A percentile compares a stretch with the other conserved stretches of the same genome.
These are phyloP conservation scores for Fonsecaea pedrosoi DNA, from an alignment of 2,329 filamentous ascomycete genomes.

Conservation along the genomic window DNA sequence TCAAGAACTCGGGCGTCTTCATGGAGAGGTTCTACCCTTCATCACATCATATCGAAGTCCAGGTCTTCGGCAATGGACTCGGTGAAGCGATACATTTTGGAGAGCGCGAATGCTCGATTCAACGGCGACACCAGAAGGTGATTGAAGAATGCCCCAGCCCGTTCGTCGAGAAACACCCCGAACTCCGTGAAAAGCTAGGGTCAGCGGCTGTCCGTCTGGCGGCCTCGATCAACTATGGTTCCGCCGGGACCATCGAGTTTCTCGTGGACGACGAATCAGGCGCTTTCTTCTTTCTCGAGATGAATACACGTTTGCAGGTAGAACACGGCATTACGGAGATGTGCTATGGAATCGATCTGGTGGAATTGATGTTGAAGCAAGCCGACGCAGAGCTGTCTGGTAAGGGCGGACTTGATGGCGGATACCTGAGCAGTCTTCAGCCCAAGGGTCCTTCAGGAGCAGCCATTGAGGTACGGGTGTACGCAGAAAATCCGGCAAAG, in stretches of 20 bases:
- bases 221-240: constrained; percentile 70
- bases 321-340: constrained; percentile 66
- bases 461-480: constrained; percentile 62
- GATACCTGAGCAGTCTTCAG: constrained; percentile 53
- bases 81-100: constrained; percentile 83
- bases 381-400: constrained; percentile 59
- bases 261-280: constrained; percentile 83
- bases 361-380: constrained; percentile 63
- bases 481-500: constrained; percentile 65
- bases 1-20: constrained; percentile 83
- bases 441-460: constrained; percentile 52
- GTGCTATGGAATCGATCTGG: constrained; percentile 62
- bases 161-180: constrained; percentile 60
- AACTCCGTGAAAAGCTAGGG: constrained; percentile 67
- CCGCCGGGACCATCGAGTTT: constrained; percentile 88
- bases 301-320: constrained; percentile 66
- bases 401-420: constrained; percentile 53
- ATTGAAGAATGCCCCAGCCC: constrained; percentile 88
- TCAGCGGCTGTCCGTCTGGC: constrained; percentile 74
- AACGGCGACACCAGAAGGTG: constrained; percentile 87
- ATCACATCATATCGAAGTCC: constrained; percentile 85
- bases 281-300: constrained; percentile 73
- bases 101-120: constrained; percentile 86
- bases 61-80: constrained; percentile 83
- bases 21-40: constrained; percentile 82